phyloP scores from a whole-genome alignment of 345 rosid genomes.

The Boechera stricta region DNA sequence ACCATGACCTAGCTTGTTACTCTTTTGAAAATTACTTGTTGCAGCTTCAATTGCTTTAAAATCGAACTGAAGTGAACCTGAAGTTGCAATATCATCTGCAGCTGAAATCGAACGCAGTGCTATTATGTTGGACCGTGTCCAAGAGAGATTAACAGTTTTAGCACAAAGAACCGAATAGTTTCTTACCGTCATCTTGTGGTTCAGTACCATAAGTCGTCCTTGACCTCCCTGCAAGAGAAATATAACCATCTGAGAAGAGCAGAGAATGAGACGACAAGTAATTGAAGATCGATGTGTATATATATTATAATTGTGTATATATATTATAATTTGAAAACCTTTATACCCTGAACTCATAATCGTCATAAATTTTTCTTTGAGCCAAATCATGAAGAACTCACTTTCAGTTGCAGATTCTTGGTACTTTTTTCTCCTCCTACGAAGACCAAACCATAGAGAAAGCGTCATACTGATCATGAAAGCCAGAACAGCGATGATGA shows the following conservation, averaged over 20 bases:
- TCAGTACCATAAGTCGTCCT: slow-evolving; percentile 28
- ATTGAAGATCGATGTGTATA: too few species aligned
- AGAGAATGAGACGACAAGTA: neutral
- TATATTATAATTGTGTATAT: too few species aligned
- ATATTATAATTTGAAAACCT: too few species aligned
- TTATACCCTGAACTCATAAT: too few species aligned
- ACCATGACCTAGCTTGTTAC: slow-evolving; percentile 64
- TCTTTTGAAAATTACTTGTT: slow-evolving; percentile 49
- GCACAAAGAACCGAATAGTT: neutral
- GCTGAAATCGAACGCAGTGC: slow-evolving; percentile 34
- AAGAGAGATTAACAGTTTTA: neutral
- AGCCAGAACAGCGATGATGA: neutral
- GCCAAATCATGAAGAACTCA: slow-evolving; percentile 10
- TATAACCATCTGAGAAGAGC: slow-evolving; percentile 39
- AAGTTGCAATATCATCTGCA: slow-evolving; percentile 38
- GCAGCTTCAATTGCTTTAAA: slow-evolving; percentile 48
- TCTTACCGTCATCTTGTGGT: slow-evolving; percentile 43
- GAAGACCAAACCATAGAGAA: slow-evolving; percentile 9
- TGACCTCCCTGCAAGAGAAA: slow-evolving; percentile 37
- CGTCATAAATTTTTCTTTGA: too few species aligned
- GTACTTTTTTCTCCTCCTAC: neutral
- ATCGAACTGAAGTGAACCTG: slow-evolving; percentile 52
- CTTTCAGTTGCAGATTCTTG: neutral
- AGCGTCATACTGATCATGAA: neutral
- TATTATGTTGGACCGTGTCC: neutral